Conservation (phyloP, 108 stramenopile species). For the Stephanodiscus triporus region DNA sequence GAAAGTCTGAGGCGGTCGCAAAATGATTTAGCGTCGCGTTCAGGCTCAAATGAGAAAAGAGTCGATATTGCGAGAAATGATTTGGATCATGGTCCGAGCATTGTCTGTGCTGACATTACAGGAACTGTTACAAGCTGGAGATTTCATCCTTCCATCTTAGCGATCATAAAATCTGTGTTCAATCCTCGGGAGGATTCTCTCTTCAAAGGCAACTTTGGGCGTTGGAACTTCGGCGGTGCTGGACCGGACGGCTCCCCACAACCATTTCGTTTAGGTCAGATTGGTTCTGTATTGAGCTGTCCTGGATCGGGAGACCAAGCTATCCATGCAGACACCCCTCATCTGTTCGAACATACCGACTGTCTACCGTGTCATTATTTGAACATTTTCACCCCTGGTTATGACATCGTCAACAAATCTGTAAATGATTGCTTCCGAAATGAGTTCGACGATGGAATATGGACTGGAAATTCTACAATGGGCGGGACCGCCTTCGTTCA, state of each 20-base stretch:
- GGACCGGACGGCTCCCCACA: conserved; percentile 84
- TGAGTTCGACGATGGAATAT: conserved; percentile 46
- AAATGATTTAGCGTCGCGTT: conserved; percentile 14
- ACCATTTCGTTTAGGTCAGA: conserved; percentile 69
- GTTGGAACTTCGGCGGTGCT: conserved; percentile 84
- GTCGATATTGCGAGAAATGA: neutral
- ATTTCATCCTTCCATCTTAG: conserved; percentile 63
- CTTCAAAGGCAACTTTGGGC: conserved; percentile 75
- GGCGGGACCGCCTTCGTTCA: conserved; percentile 84
- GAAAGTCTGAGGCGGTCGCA: conserved; percentile 23
- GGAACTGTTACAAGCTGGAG: conserved; percentile 45
- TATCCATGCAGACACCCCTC: conserved; percentile 88
- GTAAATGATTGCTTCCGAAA: conserved; percentile 24
- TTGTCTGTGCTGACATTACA: conserved; percentile 27
- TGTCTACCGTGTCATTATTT: conserved; percentile 85
- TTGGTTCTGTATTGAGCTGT: conserved; percentile 85
- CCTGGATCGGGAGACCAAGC: conserved; percentile 86
- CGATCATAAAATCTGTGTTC: conserved; percentile 63
- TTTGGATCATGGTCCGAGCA: conserved; percentile 23
- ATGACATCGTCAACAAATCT: conserved; percentile 17
- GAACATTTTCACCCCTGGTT: conserved; percentile 79
- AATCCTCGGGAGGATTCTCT: conserved; percentile 60
- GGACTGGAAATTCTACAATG: conserved; percentile 53
- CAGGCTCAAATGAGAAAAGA: neutral
- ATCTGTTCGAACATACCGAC: conserved; percentile 75